Base-by-base conservation (phyloP, 1,284 basidiomycete genomes). In the Amylostereum chailletii region DNA sequence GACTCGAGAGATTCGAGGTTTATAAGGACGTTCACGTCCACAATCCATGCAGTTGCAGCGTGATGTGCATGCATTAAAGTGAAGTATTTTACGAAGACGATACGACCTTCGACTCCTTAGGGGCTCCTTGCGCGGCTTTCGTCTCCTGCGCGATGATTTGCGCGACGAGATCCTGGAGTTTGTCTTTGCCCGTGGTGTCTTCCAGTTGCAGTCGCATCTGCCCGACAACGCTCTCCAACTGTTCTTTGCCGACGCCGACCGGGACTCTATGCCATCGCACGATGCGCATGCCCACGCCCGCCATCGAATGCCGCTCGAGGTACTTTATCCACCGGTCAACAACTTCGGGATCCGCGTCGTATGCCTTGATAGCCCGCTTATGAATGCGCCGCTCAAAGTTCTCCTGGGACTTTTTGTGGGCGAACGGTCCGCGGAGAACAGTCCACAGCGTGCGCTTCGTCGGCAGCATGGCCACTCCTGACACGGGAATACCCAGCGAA, bases 361-460 rank as follows among this genome's bases (percentile, higher is more conserved):
- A 98, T 1, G 94, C 86, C 68, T 94, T 94, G 70, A 99, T 83
- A 27, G 77, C 78, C 10, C 94, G 77, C 60, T 86, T 88, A 63
- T 95, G 88, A 49, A 88, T 86, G 60, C 74, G 77, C 33, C 91
- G 71, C 67, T 93, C 86, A 65, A 97, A 99, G 70, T 98, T 98
- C 71, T 99, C 94, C 68, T 97, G 94, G 26, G 79, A 75, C 69
- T 96, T 97, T 66, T 99, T 99, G 68, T 95, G 87, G 5, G 84
- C 86, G 66, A 98, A 98, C 3, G 94, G 94, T 3, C 82, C 80
- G 41, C 86, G 81, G 7, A 81, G 77, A 9, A 98, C 94, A 0
- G 95, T 97, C 83, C 90, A 93, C 6, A 97, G 71, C 5, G 78
- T 76, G 29, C 86, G 84, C 57, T 85, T 77, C 1, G 81, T 90